Evolutionary conservation across 768 basidiomycete species (phyloP), one percentile per base, ranked within the genome.

Genomic region (Termitomyces sp.): DNA sequence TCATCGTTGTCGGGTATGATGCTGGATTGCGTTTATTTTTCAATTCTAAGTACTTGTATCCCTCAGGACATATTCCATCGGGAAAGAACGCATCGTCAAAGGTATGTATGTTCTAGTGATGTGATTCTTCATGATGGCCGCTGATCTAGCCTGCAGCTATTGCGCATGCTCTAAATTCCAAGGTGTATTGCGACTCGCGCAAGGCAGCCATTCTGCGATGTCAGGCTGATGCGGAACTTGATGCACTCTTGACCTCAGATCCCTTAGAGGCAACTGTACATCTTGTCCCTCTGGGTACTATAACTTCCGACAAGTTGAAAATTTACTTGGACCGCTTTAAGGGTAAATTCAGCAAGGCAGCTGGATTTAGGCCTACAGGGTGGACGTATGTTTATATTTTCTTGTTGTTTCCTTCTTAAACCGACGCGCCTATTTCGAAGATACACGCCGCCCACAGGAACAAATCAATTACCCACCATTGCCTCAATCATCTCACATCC

Each of bases 41-140:
- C 54, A 40, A 0, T 45, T 26, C 22, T 41, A 54, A 48, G 49
- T 17, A 45, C 17, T 24, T 17, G 9, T 3, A 35, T 19, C 47
- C 37, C 40, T 26, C 57, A 93, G 93, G 10, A 98, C 97, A 0
- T 99, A 99, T 70, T 92, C 92, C 0, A 93, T 98, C 47, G 97
- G 97, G 40, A 99, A 99, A 68, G 97, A 99, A 69, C 85, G 97
- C 22, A 89, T 98, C 40, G 94, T 97, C 40, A 97, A 98, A 81
- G 93, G 93, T 91, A 28, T 24, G 11, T 91, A 28, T 24, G 11
- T 26, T 48, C 32, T 57, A 35, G 7, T 24, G 38, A 28, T 40
- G n/a, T n/a, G n/a, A n/a, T n/a, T n/a, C 55, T n/a, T 15, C 37
- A 50, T 22, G 32, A 50, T 4, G 14, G 3, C 24, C 14, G 47